A percentile compares a stretch with the other conserved stretches of the same genome.
phyloP scores from a whole-genome alignment of 2,329 filamentous ascomycete species.

The Pestalotiopsis sp. region DNA sequence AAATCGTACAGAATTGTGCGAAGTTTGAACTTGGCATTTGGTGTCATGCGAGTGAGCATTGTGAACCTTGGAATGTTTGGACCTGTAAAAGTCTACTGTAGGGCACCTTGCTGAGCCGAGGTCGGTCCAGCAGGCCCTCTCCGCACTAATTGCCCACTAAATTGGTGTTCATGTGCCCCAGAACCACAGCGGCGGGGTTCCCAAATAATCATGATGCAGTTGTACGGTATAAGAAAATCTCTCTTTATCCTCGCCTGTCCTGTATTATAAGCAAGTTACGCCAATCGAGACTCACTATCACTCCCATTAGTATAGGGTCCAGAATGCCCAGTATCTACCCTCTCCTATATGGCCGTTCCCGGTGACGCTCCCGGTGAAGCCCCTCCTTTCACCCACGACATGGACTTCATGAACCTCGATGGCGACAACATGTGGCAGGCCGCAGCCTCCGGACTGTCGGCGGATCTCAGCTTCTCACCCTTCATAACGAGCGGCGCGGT shows the following conservation, averaged over 20 bases:
- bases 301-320: neutral
- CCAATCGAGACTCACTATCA: neutral
- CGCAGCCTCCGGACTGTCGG: neutral
- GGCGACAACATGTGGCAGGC: neutral
- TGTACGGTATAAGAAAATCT: neutral
- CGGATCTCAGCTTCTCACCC: slow-evolving; percentile 5
- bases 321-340: neutral
- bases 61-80: too few relatives aligned
- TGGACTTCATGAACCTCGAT: slow-evolving; percentile 8
- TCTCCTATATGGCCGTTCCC: neutral
- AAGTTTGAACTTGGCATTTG: too few relatives aligned
- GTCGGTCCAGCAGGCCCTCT: neutral
- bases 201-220: neutral
- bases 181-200: neutral
- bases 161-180: neutral
- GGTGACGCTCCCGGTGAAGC: neutral
- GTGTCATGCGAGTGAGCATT: too few relatives aligned
- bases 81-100: too few relatives aligned
- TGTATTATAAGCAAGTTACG: neutral
- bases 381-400: neutral
- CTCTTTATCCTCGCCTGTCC: neutral
- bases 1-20: neutral
- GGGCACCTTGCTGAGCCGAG: neutral
- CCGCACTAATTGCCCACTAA: neutral
- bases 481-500: neutral